Evolutionary conservation across 2,329 filamentous ascomycete genomes (phyloP).

Genomic region (Neonectria coccinea): DNA sequence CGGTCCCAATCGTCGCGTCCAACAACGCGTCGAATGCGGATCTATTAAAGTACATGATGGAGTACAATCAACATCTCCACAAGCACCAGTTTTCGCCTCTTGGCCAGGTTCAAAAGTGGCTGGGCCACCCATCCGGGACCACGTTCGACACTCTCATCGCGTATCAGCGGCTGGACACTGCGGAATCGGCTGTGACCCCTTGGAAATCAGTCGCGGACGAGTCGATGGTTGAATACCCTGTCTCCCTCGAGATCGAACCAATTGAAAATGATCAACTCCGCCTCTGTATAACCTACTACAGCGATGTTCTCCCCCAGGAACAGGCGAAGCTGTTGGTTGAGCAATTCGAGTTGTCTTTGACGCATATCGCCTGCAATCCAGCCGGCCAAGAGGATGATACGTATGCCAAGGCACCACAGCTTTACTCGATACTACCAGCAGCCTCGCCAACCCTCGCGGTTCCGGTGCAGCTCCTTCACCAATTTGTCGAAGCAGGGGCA

Average conservation of each 20-base stretch:
- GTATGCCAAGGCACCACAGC: constrained; percentile 42
- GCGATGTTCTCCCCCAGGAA: constrained; percentile 71
- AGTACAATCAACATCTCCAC: constrained; percentile 71
- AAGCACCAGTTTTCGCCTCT: constrained; percentile 80
- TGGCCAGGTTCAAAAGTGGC: constrained; percentile 77
- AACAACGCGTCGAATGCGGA: constrained; percentile 65
- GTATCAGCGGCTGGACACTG: constrained; percentile 73
- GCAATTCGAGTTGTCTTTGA: constrained; percentile 79
- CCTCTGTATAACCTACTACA: constrained; percentile 75
- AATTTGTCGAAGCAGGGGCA: constrained; percentile 79
- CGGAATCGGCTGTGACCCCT: constrained; percentile 42
- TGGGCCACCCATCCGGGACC: constrained; percentile 71
- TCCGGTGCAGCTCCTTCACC: constrained; percentile 73
- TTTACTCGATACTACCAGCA: constrained; percentile 77
- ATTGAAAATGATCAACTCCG: constrained; percentile 58
- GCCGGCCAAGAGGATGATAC: constrained; percentile 56
- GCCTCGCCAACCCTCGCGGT: constrained; percentile 67
- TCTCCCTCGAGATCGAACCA: constrained; percentile 84
- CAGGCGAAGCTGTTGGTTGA: constrained; percentile 75
- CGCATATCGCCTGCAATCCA: constrained; percentile 66
- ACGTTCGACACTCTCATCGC: constrained; percentile 89
- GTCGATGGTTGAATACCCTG: constrained; percentile 78
- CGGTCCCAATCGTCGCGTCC: constrained; percentile 76
- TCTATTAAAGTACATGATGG: constrained; percentile 73
- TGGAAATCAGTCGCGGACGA: constrained; percentile 76